These are phyloP conservation scores for Pleomassaria siparia DNA, from an alignment of 2,329 filamentous ascomycete genomes.

Conservation along the genomic window DNA sequence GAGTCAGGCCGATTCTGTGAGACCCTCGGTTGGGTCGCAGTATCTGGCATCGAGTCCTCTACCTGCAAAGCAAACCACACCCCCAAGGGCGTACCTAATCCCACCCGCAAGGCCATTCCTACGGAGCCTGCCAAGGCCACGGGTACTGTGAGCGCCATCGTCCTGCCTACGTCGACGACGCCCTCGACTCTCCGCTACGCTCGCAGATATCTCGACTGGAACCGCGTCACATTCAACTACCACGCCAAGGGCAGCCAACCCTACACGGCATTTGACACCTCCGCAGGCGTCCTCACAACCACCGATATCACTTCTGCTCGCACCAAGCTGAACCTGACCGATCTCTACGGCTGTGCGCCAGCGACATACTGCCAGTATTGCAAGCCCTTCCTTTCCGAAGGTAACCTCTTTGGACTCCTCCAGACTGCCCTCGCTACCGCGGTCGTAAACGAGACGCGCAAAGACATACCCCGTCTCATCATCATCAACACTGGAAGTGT, in stretches of 20 bases:
- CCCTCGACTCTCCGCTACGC: slow-evolving; percentile 50
- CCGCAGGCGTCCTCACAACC: slow-evolving; percentile 51
- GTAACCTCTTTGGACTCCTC: slow-evolving; percentile 59
- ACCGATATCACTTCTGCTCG: slow-evolving; percentile 55
- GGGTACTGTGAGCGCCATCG: slow-evolving; percentile 31
- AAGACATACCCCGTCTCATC: slow-evolving; percentile 56
- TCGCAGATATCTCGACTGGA: slow-evolving; percentile 69
- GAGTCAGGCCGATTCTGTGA: slow-evolving; percentile 69
- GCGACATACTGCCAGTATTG: slow-evolving; percentile 61
- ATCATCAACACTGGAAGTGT: slow-evolving; percentile 63
- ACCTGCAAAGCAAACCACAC: slow-evolving; percentile 49
- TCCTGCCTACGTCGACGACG: slow-evolving; percentile 37
- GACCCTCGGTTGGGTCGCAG: slow-evolving; percentile 67
- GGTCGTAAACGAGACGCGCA: slow-evolving; percentile 56
- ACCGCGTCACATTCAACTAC: slow-evolving; percentile 65
- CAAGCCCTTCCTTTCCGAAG: slow-evolving; percentile 53
- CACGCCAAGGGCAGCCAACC: slow-evolving; percentile 57
- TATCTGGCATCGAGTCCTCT: slow-evolving; percentile 58
- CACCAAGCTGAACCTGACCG: slow-evolving; percentile 56
- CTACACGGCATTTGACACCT: slow-evolving; percentile 51
- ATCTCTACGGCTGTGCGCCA: slow-evolving; percentile 62
- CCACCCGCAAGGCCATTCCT: slow-evolving; percentile 38
- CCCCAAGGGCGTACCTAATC: slow-evolving; percentile 48
- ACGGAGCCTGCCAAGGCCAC: slow-evolving; percentile 35
- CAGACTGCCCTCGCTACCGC: slow-evolving; percentile 53